Evolutionary conservation across 345 rosid genomes (phyloP), one percentile per base, ranked within the genome.

Genomic region (Salix suchowensis): DNA sequence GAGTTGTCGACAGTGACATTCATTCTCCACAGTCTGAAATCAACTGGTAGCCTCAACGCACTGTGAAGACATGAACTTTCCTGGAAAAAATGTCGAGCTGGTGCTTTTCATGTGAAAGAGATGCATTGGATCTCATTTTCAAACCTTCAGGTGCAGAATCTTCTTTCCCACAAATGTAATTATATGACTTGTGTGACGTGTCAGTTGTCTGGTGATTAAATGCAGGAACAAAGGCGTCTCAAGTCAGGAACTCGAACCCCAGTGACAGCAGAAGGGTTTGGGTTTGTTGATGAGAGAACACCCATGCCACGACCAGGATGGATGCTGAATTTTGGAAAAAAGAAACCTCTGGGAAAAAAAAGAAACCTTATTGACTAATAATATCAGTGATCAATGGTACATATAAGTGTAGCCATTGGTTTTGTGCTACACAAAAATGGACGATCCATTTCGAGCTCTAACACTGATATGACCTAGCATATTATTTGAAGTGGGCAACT

Each of bases 361-460:
- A 34, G 6, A 34, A 4, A 14, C 50, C 0, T 30, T 30, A 44
- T 3, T 44, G 50, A 44, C 4, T 44, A 15, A 11, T 40, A 40
- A 40, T 40, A 40, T 40, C 11, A 40, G 14, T 2, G 44, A 40
- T 40, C 44, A 40, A 54, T n/a, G 62, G 11, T 55, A n/a, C 8
- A 55, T 55, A 2, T 4, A 21, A 0, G 1, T 55, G 24, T n/a
- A 55, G 23, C 62, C 28, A n/a, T 9, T 55, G 65, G 76, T 28
- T 70, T 78, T 74, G 67, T 76, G 78, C 79, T 72, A 75, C 77
- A 76, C 65, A 75, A 75, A 83, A 83, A 34, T 75, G 80, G 70
- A 64, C 68, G 80, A 72, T 69, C 34, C 28, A 72, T 40, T 72
- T 39, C 65, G 37, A 37, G 70, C 74, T 64, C 71, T 34, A 26